phyloP scores from a whole-genome alignment of 768 basidiomycete genomes.

The Amanita phalloides region DNA sequence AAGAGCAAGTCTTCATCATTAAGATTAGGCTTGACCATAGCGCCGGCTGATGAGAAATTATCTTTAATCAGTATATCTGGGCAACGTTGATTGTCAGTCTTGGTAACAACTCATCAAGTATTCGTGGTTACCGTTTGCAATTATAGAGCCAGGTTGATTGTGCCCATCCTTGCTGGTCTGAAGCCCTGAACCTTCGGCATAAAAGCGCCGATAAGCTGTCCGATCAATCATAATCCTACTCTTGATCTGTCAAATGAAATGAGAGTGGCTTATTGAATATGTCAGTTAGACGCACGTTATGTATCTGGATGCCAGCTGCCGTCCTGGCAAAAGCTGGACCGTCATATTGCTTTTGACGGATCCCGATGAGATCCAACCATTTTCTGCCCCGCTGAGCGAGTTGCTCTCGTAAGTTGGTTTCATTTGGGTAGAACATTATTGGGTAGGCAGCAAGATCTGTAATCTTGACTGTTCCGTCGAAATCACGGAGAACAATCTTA shows the following conservation, averaged over 20 bases:
- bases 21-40: slow-evolving; percentile 20
- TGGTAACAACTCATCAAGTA: background rate
- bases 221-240: slow-evolving; percentile 55
- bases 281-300: slow-evolving; percentile 28
- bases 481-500: slow-evolving; percentile 26
- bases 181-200: slow-evolving; percentile 40
- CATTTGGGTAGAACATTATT: slow-evolving; percentile 37
- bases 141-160: background rate
- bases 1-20: slow-evolving; percentile 44
- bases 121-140: background rate
- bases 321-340: slow-evolving; percentile 35
- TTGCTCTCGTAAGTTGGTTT: slow-evolving; percentile 26
- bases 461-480: slow-evolving; percentile 43
- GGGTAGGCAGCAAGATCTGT: slow-evolving; percentile 41
- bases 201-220: slow-evolving; percentile 40
- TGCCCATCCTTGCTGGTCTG: slow-evolving; percentile 11
- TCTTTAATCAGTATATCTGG: background rate
- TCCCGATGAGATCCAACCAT: slow-evolving; percentile 41
- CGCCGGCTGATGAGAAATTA: background rate
- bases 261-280: background rate
- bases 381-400: slow-evolving; percentile 42
- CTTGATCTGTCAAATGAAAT: slow-evolving; percentile 26
- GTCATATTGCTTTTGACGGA: slow-evolving; percentile 48
- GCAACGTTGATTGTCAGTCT: background rate
- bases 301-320: slow-evolving; percentile 28